Percentiles rank a stretch among this genome's conserved stretches.
These are phyloP conservation scores for Penicillium sp. DNA, from an alignment of 2,329 filamentous ascomycete genomes.

Conservation along the genomic window DNA sequence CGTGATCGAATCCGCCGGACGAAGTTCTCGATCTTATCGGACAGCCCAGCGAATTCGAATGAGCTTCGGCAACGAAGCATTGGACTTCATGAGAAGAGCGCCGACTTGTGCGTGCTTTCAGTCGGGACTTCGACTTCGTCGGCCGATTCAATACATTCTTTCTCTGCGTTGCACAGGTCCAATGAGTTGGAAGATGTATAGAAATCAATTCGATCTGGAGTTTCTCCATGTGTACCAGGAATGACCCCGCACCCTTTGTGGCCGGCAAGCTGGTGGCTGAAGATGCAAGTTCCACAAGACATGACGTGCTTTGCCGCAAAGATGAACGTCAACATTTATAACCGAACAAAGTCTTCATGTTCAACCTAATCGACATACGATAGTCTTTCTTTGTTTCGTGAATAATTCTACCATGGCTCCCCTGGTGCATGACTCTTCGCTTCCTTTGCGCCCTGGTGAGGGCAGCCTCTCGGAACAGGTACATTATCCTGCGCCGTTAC, in stretches of 20 bases:
- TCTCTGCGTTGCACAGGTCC: neutral
- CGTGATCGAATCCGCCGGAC: neutral
- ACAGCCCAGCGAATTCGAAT: neutral
- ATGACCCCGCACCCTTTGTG: neutral
- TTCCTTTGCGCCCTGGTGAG: constrained; percentile 16
- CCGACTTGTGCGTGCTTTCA: neutral
- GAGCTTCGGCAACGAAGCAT: neutral
- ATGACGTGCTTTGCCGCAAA: neutral
- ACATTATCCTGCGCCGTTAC: constrained; percentile 30
- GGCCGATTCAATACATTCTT: neutral
- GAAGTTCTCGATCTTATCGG: neutral
- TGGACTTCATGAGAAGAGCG: neutral
- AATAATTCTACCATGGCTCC: constrained; percentile 14
- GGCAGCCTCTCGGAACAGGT: neutral
- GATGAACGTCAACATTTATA: neutral
- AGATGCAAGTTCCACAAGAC: neutral
- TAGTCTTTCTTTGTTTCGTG: neutral
- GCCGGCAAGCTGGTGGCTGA: neutral
- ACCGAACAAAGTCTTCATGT: neutral
- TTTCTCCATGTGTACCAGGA: neutral
- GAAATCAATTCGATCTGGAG: neutral
- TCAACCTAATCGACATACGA: neutral
- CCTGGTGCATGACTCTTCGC: constrained; percentile 6
- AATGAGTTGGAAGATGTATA: neutral
- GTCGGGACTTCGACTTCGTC: neutral